A percentile compares a stretch with the other conserved stretches of the same genome.
These are phyloP conservation scores for Beta vulgaris DNA, from an alignment of 148 eudicot genomes.

Conservation along the genomic window DNA sequence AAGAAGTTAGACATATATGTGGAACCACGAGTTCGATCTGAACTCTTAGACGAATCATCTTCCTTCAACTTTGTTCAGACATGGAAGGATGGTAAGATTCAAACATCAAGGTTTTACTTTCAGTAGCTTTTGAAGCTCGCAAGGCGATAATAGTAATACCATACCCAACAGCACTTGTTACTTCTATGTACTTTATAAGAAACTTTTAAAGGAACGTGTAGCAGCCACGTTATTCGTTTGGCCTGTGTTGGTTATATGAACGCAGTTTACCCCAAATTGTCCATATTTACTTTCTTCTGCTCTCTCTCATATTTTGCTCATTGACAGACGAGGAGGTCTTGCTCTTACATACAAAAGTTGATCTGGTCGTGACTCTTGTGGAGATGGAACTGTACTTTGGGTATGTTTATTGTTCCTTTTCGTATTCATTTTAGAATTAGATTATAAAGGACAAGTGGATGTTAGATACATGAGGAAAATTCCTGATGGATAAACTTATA, in stretches of 20 bases:
- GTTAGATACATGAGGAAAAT: background rate
- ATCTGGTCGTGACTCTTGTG: slow-evolving; percentile 93
- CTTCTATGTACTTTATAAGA: background rate
- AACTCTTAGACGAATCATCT: slow-evolving; percentile 70
- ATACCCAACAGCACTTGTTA: background rate
- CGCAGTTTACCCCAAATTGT: background rate
- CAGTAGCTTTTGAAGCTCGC: background rate
- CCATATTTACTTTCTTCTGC: too few relatives aligned
- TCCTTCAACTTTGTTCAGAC: slow-evolving; percentile 77
- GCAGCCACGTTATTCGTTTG: background rate
- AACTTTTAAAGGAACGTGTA: background rate
- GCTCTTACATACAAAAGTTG: slow-evolving; percentile 78
- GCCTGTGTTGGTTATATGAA: background rate
- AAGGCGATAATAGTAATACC: background rate
- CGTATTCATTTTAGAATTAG: background rate
- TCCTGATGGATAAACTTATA: background rate
- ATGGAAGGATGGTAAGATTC: slow-evolving; percentile 75
- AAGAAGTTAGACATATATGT: slow-evolving; percentile 64
- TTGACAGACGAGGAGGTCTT: slow-evolving; percentile 61
- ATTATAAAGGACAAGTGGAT: background rate
- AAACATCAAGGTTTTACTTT: background rate
- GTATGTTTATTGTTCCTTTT: slow-evolving; percentile 42
- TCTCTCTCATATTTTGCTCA: background rate
- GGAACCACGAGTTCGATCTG: slow-evolving; percentile 80
- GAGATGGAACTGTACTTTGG: slow-evolving; percentile 99